Conservation (phyloP, 768 basidiomycete species). For the Strobilomyces confusus region DNA sequence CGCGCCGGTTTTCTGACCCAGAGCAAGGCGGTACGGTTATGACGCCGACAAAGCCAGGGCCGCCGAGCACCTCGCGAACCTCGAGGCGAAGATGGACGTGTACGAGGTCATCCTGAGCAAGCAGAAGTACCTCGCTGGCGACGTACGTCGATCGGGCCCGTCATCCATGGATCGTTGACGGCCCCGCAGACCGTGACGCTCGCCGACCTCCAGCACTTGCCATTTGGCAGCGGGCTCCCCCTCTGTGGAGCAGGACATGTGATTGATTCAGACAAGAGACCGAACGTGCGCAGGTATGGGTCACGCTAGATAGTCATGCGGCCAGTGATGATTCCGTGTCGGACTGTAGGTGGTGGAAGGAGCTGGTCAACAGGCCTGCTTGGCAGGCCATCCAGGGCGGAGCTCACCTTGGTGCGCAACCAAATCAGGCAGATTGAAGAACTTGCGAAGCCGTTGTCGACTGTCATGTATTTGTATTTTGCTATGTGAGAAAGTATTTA, state of each 20-base stretch:
- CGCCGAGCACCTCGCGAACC: conserved; percentile 7
- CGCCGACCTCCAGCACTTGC: too few relatives aligned
- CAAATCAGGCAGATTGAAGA: too few relatives aligned
- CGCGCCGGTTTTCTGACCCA: neutral
- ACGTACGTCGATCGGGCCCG: conserved; percentile 40
- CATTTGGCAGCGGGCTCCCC: conserved; percentile 30
- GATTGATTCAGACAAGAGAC: conserved; percentile 30
- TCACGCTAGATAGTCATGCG: neutral
- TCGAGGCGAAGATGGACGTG: conserved; percentile 40
- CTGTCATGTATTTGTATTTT: too few relatives aligned
- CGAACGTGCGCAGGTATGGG: conserved; percentile 43
- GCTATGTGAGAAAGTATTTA: too few relatives aligned
- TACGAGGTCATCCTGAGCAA: conserved; percentile 54
- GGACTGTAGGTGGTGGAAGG: conserved; percentile 49
- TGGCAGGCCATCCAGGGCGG: too few relatives aligned
- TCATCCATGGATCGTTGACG: neutral
- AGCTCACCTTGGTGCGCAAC: too few relatives aligned
- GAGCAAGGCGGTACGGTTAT: conserved; percentile 15
- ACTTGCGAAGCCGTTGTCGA: too few relatives aligned
- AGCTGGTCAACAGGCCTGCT: conserved; percentile 39
- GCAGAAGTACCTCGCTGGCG: conserved; percentile 53
- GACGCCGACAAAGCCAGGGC: conserved; percentile 23
- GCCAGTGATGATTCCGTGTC: conserved; percentile 3
- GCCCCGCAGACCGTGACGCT: conserved; percentile 35
- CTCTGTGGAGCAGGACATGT: conserved; percentile 22